phyloP scores from a whole-genome alignment of 768 basidiomycete genomes.

The Flagelloscypha sp. region DNA sequence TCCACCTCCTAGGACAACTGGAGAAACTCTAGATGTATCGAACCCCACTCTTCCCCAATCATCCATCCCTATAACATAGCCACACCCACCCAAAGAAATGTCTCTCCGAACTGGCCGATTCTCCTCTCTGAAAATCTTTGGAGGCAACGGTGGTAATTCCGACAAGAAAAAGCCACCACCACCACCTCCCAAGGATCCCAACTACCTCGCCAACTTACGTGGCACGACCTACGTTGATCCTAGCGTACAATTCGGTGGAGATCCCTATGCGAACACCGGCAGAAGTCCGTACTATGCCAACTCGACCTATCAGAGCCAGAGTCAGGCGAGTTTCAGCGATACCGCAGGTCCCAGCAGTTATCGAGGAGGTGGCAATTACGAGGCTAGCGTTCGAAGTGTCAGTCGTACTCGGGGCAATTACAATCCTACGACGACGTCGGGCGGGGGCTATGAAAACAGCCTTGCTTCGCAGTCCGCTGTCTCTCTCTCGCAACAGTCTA shows the following conservation, averaged over 20 bases:
- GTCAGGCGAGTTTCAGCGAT: conserved; percentile 30
- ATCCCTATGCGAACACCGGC: conserved; percentile 23
- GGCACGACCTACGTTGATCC: conserved; percentile 42
- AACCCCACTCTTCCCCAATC: too few relatives aligned
- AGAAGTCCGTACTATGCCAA: conserved; percentile 23
- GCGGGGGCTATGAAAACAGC: too few relatives aligned
- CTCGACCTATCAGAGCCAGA: conserved; percentile 21
- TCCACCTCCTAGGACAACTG: too few relatives aligned
- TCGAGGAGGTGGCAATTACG: conserved; percentile 12
- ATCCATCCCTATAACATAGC: too few relatives aligned
- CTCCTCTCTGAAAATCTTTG: conserved; percentile 14
- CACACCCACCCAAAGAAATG: too few relatives aligned
- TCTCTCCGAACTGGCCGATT: too few relatives aligned
- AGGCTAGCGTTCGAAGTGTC: conserved; percentile 14
- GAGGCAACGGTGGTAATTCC: conserved; percentile 7
- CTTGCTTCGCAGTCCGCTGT: too few relatives aligned
- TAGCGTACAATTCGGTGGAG: conserved; percentile 26
- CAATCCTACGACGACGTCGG: too few relatives aligned
- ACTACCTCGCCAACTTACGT: conserved; percentile 34
- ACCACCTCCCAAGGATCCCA: conserved; percentile 57
- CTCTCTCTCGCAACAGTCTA: too few relatives aligned
- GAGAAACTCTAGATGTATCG: too few relatives aligned
- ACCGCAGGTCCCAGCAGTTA: conserved; percentile 19
- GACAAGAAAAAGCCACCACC: conserved; percentile 34
- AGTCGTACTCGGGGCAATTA: too few relatives aligned